These are phyloP conservation scores for Phytopythium delawarense DNA, from an alignment of 352 stramenopile genomes.

Conservation along the genomic window DNA sequence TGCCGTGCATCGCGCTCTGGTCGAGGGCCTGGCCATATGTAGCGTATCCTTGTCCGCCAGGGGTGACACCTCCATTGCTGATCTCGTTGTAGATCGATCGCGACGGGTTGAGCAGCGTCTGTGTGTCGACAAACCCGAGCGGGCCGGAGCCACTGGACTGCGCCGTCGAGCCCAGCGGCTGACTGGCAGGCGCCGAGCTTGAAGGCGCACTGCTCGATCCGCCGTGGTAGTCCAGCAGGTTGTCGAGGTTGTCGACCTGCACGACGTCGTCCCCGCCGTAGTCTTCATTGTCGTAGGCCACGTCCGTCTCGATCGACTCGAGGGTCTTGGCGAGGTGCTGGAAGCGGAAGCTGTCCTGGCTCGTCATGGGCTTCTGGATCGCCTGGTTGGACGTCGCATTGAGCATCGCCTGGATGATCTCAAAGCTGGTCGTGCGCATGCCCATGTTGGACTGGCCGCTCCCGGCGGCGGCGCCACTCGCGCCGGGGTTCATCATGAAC, in stretches of 20 bases:
- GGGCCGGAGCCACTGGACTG: conserved; percentile 5
- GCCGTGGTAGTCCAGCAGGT: conserved; percentile 74
- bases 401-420: conserved; percentile 87
- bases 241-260: conserved; percentile 83
- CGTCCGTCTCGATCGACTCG: conserved; percentile 78
- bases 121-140: conserved; percentile 58
- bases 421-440: conserved; percentile 76
- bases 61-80: conserved; percentile 9
- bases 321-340: conserved; percentile 75
- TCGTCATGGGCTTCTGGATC: conserved; percentile 86
- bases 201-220: conserved; percentile 16
- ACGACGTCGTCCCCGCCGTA: conserved; percentile 80
- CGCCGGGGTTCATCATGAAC: conserved; percentile 39
- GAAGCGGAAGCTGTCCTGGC: conserved; percentile 84
- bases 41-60: conserved; percentile 16
- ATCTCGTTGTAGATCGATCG: conserved; percentile 55
- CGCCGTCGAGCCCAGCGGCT: background rate
- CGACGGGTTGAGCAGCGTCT: conserved; percentile 55
- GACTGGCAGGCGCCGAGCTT: conserved; percentile 2
- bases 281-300: conserved; percentile 81
- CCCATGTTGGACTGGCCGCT: conserved; percentile 35
- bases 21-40: conserved; percentile 28
- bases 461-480: conserved; percentile 2
- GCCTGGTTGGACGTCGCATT: conserved; percentile 81
- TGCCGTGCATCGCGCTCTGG: conserved; percentile 17